Percentiles rank a stretch among this genome's conserved stretches.
Evolutionary conservation across 2,329 filamentous ascomycete species (phyloP).

Genomic region (Bipolaris bicolor): DNA sequence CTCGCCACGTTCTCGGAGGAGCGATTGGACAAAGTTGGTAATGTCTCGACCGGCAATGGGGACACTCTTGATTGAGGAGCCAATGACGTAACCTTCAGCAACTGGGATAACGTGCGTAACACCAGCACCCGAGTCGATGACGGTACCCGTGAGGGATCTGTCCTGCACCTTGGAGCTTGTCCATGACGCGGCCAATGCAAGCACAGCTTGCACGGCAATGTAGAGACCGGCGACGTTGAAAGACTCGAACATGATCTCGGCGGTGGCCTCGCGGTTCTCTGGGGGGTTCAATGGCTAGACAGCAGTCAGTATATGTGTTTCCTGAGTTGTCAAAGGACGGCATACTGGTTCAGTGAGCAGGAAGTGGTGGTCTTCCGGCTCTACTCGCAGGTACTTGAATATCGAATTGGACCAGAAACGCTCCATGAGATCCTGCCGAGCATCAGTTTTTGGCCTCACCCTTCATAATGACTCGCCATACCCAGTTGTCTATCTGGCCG

Average conservation of each 20-base stretch:
- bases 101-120: conserved; percentile 99
- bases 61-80: conserved; percentile 98
- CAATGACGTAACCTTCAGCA: conserved; percentile 98
- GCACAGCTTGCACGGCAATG: conserved; percentile 96
- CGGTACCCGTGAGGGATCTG: conserved; percentile 92
- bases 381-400: conserved; percentile 98
- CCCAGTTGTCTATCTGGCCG: conserved; percentile 99
- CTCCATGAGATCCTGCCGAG: conserved; percentile 89
- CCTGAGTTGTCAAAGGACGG: background rate
- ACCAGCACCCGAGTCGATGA: conserved; percentile 98
- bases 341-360: conserved; percentile 93
- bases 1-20: conserved; percentile 94
- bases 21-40: conserved; percentile 96
- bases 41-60: conserved; percentile 98
- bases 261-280: conserved; percentile 98
- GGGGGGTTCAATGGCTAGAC: conserved; percentile 90
- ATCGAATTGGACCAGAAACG: conserved; percentile 99
- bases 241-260: conserved; percentile 99
- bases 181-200: conserved; percentile 96
- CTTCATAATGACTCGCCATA: conserved; percentile 51
- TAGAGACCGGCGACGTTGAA: conserved; percentile 99
- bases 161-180: conserved; percentile 98
- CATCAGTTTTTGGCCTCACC: conserved; percentile 18
- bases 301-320: conserved; percentile 17
- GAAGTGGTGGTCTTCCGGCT: conserved; percentile 98